Evolutionary conservation across 441 rosid genomes (phyloP), one percentile per base, ranked within the genome.

Genomic region (Croton laevigatus): DNA sequence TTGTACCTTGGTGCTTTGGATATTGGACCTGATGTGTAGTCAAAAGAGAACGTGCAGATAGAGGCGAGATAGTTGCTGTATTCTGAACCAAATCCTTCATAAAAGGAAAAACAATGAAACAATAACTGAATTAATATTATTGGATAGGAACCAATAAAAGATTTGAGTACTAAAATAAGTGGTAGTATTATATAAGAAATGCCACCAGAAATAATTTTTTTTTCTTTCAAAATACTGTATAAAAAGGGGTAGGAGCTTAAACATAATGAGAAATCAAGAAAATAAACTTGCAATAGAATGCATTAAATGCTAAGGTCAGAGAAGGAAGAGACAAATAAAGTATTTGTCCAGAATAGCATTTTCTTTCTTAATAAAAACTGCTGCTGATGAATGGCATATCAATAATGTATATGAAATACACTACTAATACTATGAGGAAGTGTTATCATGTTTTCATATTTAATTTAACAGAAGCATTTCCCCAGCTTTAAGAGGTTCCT

Each of bases 1-100:
- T 52, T 14, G 22, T 83, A 90, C 98, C 98, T 84, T 86, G 98
- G 75, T 83, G 91, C 79, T 90, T 93, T 13, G 88, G 86, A 78
- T 80, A 89, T 67, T 81, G 97, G 66, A 84, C 77, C 67, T 89
- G 92, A 73, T 82, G 85, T 0, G 82, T 64, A n/a, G 80, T 59
- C 59, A 84, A 73, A 62, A 80, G 75, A 75, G 98, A 91, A 69
- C 83, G 80, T 9, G 82, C 76, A 62, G 91, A 76, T 71, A 79
- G 76, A 20, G 84, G 86, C 46, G 93, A 62, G 38, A 85, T 69
- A 51, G 85, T 81, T 63, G 85, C 79, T 55, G 79, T 61, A 62
- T 82, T 83, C 59, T 82, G 93, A 79, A 84, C 79, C 79, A 86
- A 58, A 80, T 88, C 93, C 97, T 90, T 75, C 75, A 72, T 57